Percentiles rank a stretch among this genome's conserved stretches.
These are phyloP conservation scores for Ophiostoma perfectum DNA, from an alignment of 2,329 filamentous ascomycete species.

Conservation along the genomic window DNA sequence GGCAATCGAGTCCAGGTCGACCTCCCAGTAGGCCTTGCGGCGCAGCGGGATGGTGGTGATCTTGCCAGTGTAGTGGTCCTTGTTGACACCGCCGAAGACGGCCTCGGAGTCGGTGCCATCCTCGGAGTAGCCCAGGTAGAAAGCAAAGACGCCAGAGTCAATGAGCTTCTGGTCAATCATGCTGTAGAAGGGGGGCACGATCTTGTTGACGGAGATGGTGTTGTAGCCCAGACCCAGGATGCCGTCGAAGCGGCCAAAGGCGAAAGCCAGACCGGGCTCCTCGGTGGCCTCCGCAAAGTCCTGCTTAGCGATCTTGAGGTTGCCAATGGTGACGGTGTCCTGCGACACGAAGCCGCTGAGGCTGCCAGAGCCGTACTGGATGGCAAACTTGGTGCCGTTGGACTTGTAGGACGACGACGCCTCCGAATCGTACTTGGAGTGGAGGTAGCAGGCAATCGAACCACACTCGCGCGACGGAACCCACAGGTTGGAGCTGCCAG, in stretches of 20 bases:
- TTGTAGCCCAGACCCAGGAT: conserved; percentile 94
- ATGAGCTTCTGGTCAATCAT: conserved; percentile 85
- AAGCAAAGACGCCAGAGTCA: conserved; percentile 90
- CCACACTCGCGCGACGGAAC: conserved; percentile 84
- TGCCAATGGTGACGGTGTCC: conserved; percentile 80
- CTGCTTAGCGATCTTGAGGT: conserved; percentile 81
- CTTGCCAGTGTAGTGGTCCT: conserved; percentile 75
- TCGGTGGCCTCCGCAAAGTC: conserved; percentile 94
- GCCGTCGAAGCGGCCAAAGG: conserved; percentile 94
- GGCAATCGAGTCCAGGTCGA: conserved; percentile 86
- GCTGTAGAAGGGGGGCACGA: conserved; percentile 93
- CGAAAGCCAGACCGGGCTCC: conserved; percentile 94
- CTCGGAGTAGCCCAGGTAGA: conserved; percentile 80
- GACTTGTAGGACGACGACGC: conserved; percentile 85
- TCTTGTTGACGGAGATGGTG: conserved; percentile 93
- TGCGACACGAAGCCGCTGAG: conserved; percentile 90
- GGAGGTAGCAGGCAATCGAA: conserved; percentile 97
- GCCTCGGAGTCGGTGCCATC: conserved; percentile 74
- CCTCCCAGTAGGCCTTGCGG: conserved; percentile 99
- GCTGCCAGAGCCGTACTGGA: conserved; percentile 90
- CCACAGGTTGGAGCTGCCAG: conserved; percentile 98
- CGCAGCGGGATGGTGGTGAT: conserved; percentile 90
- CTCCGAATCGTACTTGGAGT: conserved; percentile 91
- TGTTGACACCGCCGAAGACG: conserved; percentile 82
- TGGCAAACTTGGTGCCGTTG: conserved; percentile 89